These are phyloP conservation scores for Cordyceps pruinosa DNA, from an alignment of 2,329 filamentous ascomycete species.

Conservation along the genomic window DNA sequence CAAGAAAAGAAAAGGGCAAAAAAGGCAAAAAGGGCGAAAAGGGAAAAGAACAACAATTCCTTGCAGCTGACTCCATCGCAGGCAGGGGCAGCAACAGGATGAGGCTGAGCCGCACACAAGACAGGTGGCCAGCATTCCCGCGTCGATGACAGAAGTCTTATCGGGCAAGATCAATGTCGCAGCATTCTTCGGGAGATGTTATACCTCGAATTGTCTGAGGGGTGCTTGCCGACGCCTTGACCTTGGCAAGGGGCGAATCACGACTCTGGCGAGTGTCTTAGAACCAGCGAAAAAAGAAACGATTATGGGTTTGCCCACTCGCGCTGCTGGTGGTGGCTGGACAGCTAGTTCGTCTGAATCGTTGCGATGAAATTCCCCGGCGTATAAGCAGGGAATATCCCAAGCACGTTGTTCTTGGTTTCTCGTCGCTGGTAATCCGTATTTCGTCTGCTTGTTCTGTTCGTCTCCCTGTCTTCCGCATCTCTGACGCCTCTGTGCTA, in stretches of 20 bases:
- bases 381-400: slow-evolving; percentile 10
- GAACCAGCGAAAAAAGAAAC: slow-evolving; percentile 12
- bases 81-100: too few species aligned
- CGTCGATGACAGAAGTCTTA: background rate
- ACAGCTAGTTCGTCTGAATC: slow-evolving; percentile 3
- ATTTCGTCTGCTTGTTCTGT: background rate
- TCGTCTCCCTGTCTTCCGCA: background rate
- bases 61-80: background rate
- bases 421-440: background rate
- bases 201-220: background rate
- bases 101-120: background rate
- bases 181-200: background rate
- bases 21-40: too few species aligned
- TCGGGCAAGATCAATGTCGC: background rate
- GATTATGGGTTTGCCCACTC: slow-evolving; percentile 2
- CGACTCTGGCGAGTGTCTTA: slow-evolving; percentile 11
- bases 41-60: background rate
- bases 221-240: slow-evolving; percentile 10
- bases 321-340: background rate
- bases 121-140: background rate
- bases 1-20: background rate
- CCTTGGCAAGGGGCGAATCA: slow-evolving; percentile 13
- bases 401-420: background rate
- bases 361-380: background rate
- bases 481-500: slow-evolving; percentile 1